phyloP scores from a whole-genome alignment of 306 rosid genomes.

The Comarum palustre region DNA sequence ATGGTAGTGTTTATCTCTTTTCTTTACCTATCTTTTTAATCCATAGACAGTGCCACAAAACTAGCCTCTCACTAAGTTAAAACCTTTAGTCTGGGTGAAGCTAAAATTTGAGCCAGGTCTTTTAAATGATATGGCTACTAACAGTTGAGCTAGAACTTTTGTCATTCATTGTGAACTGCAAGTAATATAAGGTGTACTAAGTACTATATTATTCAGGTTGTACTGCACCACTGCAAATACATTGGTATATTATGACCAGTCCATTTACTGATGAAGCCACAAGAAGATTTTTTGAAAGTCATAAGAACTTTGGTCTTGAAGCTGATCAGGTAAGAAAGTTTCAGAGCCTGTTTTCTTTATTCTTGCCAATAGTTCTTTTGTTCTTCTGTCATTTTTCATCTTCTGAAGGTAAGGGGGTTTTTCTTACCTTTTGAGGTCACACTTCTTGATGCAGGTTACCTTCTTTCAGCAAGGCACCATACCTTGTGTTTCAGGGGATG shows the following conservation, averaged over 20 bases:
- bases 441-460: conserved; percentile 60
- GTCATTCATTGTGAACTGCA: neutral
- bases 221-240: conserved; percentile 59
- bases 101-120: neutral
- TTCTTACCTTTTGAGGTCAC: conserved; percentile 31
- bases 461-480: conserved; percentile 96
- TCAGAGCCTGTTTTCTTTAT: neutral
- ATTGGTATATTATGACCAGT: conserved; percentile 98
- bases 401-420: neutral
- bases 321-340: conserved; percentile 69
- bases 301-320: conserved; percentile 81
- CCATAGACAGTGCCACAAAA: neutral
- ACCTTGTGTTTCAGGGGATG: conserved; percentile 93
- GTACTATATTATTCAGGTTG: conserved; percentile 46
- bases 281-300: conserved; percentile 79
- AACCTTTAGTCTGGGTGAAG: neutral
- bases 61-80: neutral
- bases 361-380: neutral
- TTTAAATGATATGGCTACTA: neutral
- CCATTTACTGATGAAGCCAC: conserved; percentile 94
- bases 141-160: neutral
- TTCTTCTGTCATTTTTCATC: neutral
- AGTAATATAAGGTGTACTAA: neutral
- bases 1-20: conserved; percentile 40
- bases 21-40: conserved; percentile 2